Evolutionary conservation across 2,329 filamentous ascomycete genomes (phyloP), one percentile per base, ranked within the genome.

Genomic region (Thielaviopsis populi): DNA sequence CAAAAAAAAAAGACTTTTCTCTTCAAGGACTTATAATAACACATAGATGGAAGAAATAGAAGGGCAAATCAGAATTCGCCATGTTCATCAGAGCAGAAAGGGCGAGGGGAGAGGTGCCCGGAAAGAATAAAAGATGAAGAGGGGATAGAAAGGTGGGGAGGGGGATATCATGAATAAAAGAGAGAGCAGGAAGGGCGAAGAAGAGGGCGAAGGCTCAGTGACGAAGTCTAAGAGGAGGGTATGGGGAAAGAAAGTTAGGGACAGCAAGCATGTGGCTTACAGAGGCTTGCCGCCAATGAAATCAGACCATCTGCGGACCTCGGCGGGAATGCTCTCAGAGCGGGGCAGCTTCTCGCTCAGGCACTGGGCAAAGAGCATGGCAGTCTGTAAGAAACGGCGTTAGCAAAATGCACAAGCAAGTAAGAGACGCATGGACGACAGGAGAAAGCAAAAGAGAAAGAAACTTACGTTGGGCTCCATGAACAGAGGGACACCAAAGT

Each of bases 401-500:
- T 70, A 76, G 74, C 33, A 33, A 33, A 24, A n/a, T 30, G 33
- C 68, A 69, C 63, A 30, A 50, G 7, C 46, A 22, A 50, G 15
- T 27, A 11, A 11, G 19, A n/a, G 4, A 27, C 11, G 15, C 22
- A 50, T 24, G 8, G 11, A 8, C 46, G 11, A 19, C 19, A n/a
- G 27, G 17, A n/a, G 19, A 41, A 30, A 17, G n/a, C n/a, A n/a
- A 42, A 30, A 30, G 3, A 59, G 22, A 48, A 24, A 50, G 63
- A 64, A 68, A 74, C 83, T 78, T 79, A 95, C 91, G 86, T 94
- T 92, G 63, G 91, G 90, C 79, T 97, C 92, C 91, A 96, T 96
- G 76, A 99, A 97, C 64, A 99, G 80, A 59, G 94, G 94, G 40
- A 97, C 91, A 70, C 92, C 92, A 74, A 99, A 99, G 77, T 99